A percentile compares a stretch with the other conserved stretches of the same genome.
These are phyloP conservation scores for Monilinia polystroma DNA, from an alignment of 2,329 filamentous ascomycete species.

Conservation along the genomic window DNA sequence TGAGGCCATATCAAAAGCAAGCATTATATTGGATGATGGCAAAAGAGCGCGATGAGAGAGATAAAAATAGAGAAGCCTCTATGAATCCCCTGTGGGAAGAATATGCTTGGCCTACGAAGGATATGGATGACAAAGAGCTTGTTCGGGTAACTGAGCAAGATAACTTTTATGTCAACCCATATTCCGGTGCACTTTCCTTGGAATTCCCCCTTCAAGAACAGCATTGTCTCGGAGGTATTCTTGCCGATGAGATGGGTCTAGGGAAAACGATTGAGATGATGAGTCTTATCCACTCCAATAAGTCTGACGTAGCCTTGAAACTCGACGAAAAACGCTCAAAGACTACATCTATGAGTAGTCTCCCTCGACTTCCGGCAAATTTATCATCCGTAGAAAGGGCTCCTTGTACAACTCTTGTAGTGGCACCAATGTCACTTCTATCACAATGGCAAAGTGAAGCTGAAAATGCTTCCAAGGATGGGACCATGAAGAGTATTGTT, in stretches of 20 bases:
- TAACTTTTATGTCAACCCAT: constrained; percentile 93
- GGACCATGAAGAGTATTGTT: constrained; percentile 78
- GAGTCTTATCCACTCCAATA: constrained; percentile 83
- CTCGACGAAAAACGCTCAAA: constrained; percentile 38
- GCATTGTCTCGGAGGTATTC: constrained; percentile 86
- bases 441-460: constrained; percentile 97
- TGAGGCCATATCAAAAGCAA: constrained; percentile 94
- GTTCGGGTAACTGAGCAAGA: constrained; percentile 63
- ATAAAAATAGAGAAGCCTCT: constrained; percentile 65
- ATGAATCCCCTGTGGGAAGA: constrained; percentile 99
- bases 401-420: constrained; percentile 85
- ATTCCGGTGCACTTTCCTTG: constrained; percentile 88
- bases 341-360: constrained; percentile 52
- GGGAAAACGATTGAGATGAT: constrained; percentile 99
- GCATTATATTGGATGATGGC: constrained; percentile 94
- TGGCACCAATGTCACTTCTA: constrained; percentile 97
- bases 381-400: constrained; percentile 62
- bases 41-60: constrained; percentile 80
- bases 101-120: constrained; percentile 83
- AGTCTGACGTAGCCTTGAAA: constrained; percentile 52
- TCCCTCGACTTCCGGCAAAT: constrained; percentile 61
- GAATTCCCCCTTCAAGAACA: constrained; percentile 93
- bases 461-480: constrained; percentile 81
- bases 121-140: constrained; percentile 78
- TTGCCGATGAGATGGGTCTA: constrained; percentile 96